These are phyloP conservation scores for Candida ulmi DNA, from an alignment of 805 yeast species.

Conservation along the genomic window DNA sequence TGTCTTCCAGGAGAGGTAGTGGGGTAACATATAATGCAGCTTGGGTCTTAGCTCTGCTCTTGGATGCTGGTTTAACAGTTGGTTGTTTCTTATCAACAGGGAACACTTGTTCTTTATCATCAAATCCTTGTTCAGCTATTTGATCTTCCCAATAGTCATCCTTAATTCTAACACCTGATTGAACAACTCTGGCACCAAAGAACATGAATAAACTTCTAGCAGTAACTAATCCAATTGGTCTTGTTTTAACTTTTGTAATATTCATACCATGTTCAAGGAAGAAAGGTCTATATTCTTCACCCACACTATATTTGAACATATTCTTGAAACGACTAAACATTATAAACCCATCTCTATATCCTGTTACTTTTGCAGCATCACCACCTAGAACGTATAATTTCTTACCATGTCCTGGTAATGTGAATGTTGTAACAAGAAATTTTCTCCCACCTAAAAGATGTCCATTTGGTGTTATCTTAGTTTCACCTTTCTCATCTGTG, in stretches of 20 bases:
- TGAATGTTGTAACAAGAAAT: constrained; percentile 35
- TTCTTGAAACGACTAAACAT: constrained; percentile 38
- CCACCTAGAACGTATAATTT: constrained; percentile 35
- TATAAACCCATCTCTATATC: constrained; percentile 46
- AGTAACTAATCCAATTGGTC: constrained; percentile 22
- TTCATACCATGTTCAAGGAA: constrained; percentile 26
- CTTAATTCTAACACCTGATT: constrained; percentile 39
- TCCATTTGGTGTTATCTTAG: constrained; percentile 36
- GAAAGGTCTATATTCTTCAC: constrained; percentile 32
- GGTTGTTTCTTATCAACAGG: constrained; percentile 15
- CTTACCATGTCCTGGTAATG: constrained; percentile 31
- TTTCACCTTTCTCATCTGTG: constrained; percentile 40
- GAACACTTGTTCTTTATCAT: constrained; percentile 39
- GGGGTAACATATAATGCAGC: constrained; percentile 10
- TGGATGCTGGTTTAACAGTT: background rate
- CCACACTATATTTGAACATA: constrained; percentile 30
- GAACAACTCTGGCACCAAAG: constrained; percentile 46
- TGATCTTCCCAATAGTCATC: constrained; percentile 55
- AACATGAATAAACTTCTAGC: constrained; percentile 40
- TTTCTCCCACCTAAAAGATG: constrained; percentile 31
- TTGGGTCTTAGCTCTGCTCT: constrained; percentile 1
- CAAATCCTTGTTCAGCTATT: constrained; percentile 37
- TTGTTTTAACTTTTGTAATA: constrained; percentile 15
- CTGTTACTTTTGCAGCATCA: constrained; percentile 35
- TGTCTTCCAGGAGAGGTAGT: constrained; percentile 20